Percentiles rank a stretch among this genome's conserved stretches.
These are phyloP conservation scores for Ceratocystis cubensis DNA, from an alignment of 2,329 filamentous ascomycete genomes.

Conservation along the genomic window DNA sequence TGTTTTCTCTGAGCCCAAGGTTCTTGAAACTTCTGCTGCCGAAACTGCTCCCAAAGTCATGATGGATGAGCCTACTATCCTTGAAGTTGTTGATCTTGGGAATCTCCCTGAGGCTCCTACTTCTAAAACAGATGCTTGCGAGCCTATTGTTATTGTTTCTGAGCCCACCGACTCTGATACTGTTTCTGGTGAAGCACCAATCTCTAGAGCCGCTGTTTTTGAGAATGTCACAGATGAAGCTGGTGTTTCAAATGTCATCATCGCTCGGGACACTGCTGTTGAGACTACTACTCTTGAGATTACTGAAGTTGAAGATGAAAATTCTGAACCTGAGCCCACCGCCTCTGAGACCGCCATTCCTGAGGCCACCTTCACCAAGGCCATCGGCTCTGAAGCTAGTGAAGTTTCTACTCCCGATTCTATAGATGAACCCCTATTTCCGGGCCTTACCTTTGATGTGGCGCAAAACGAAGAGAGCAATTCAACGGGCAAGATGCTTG, in stretches of 20 bases:
- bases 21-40: neutral
- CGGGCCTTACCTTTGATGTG: neutral
- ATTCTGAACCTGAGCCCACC: neutral
- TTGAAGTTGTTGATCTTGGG: conserved; percentile 1
- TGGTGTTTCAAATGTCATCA: neutral
- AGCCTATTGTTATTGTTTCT: neutral
- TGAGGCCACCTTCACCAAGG: neutral
- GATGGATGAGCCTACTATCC: neutral
- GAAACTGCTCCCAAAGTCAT: neutral
- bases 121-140: neutral
- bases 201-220: neutral
- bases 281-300: neutral
- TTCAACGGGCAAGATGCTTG: neutral
- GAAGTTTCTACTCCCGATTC: neutral
- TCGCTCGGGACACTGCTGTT: neutral
- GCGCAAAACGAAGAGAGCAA: neutral
- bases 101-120: neutral
- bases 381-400: neutral
- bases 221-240: neutral
- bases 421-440: neutral
- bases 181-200: neutral
- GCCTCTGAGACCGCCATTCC: neutral
- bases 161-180: neutral
- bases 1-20: neutral
- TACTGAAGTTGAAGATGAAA: neutral